Evolutionary conservation across 1,139 yeast species (phyloP), one percentile per base, ranked within the genome.

Genomic region (Candida gigantensis): DNA sequence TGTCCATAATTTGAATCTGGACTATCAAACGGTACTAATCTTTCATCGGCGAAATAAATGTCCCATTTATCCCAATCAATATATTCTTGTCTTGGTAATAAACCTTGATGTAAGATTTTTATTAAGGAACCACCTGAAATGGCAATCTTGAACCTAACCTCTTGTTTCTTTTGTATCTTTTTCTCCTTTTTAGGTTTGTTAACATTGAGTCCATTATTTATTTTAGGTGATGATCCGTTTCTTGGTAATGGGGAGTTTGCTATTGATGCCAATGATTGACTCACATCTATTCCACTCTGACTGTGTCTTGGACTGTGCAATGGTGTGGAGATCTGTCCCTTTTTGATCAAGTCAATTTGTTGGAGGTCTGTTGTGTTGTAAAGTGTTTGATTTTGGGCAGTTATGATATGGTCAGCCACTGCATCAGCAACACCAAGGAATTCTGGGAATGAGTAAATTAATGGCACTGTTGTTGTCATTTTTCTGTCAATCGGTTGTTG

Each of bases 11-110:
- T 92, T 36, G 95, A 84, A 55, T 89, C 95, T 3, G 78, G 75
- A 30, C 86, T 81, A 38, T 77, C 83, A 52, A 89, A 86, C 33
- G 96, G 95, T 32, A 92, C 98, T 45, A 92, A 70, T 60, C 98
- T 79, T 67, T 92, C 98, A 62, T 92, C 98, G 14, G 97, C 96
- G 68, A 92, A 90, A 62, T 87, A 92, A 40, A 92, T 79, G 56
- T 92, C 96, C 98, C 98, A 92, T 57, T 82, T 84, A 39, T 79
- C 84, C 97, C 97, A 92, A 49, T 81, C 82, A 28, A 92, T 81
- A 46, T 81, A 89, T 34, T 74, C 73, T 40, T 65, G 65, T 52
- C 95, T 74, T 28, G 75, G 72, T 40, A 90, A 65, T 44, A 92
- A 70, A 10, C 97, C 97, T 60, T 90, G 90, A 45, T 85, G 79